Percentiles rank a stretch among this genome's conserved stretches.
Conservation (phyloP, 208 protist species). For the Crithidia brevicula region DNA sequence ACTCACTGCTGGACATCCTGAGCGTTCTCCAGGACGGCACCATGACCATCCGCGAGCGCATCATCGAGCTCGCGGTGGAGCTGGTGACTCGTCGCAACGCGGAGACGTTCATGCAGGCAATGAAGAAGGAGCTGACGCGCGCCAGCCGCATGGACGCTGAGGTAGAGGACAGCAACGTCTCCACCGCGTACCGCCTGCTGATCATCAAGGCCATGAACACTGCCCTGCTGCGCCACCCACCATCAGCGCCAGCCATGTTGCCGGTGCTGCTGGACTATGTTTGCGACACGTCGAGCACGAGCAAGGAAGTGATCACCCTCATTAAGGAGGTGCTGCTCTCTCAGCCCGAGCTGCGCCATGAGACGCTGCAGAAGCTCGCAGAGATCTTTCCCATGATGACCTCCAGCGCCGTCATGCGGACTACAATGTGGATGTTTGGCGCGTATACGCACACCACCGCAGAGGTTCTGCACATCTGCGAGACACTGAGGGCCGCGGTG, state of each 20-base stretch:
- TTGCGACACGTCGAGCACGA: constrained; percentile 70
- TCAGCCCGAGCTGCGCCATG: constrained; percentile 84
- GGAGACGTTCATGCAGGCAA: constrained; percentile 90
- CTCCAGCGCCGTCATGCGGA: constrained; percentile 70
- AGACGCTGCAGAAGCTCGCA: constrained; percentile 60
- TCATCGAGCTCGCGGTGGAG: constrained; percentile 93
- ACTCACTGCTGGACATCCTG: constrained; percentile 96
- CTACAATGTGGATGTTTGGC: constrained; percentile 95
- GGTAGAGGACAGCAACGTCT: constrained; percentile 72
- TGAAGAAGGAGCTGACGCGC: constrained; percentile 95
- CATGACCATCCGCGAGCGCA: constrained; percentile 95
- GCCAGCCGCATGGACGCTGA: constrained; percentile 45
- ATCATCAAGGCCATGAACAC: constrained; percentile 95
- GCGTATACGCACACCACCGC: constrained; percentile 76
- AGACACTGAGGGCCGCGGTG: constrained; percentile 46
- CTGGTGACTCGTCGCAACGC: constrained; percentile 94
- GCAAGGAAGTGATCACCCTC: constrained; percentile 94
- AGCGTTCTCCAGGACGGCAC: constrained; percentile 89
- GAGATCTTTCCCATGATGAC: constrained; percentile 69
- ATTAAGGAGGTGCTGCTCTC: constrained; percentile 95
- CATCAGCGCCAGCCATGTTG: constrained; percentile 77
- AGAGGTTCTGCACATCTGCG: constrained; percentile 61
- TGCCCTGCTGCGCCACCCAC: constrained; percentile 90
- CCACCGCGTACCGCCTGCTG: constrained; percentile 63
- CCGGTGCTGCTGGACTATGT: constrained; percentile 96